Evolutionary conservation across 1,284 basidiomycete genomes (phyloP), one percentile per base, ranked within the genome.

Genomic region (Gymnopus androsaceus): DNA sequence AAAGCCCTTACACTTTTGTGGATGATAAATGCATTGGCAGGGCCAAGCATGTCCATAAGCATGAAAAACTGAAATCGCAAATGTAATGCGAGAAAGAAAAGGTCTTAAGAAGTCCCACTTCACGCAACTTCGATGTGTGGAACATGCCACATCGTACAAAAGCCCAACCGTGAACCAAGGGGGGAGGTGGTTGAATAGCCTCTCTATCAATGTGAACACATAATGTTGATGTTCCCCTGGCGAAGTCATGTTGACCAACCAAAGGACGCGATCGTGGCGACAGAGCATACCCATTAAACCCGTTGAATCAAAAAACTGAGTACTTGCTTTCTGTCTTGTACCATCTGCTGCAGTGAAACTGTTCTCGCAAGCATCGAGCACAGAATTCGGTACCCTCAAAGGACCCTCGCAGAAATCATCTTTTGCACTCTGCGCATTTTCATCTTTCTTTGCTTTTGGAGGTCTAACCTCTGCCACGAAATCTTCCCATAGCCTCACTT

Each of bases 281-380:
- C 52, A 54, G 4, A 54, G 36, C 3, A 54, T 14, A 17, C 31
- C 52, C 52, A 54, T 54, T 2, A 54, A 8, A 2, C 31, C 52
- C 1, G 52, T 54, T 5, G 44, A 44, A 27, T 54, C 52, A 19
- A 37, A 54, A 11, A 31, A 36, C 17, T 46, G 19, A 5, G 42
- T 34, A n/a, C 42, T 54, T 3, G 44, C 41, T 19, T 54, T 54
- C 14, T 63, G 42, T 1, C 61, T 42, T 15, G 56, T 63, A 41
- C 67, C 65, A 54, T 75, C 67, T 9, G 72, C 73, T 19, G 73
- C 73, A 2, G 54, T 59, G 57, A 75, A 75, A 1, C 67, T 70
- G 3, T 68, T 63, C 12, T 67, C 51, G 57, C 74, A 75, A 7
- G 54, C 63, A 50, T 69, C 62, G 9, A 74, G 58, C 3, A 65